Evolutionary conservation across 345 rosid genomes (phyloP).

Genomic region (Toxicodendron radicans): DNA sequence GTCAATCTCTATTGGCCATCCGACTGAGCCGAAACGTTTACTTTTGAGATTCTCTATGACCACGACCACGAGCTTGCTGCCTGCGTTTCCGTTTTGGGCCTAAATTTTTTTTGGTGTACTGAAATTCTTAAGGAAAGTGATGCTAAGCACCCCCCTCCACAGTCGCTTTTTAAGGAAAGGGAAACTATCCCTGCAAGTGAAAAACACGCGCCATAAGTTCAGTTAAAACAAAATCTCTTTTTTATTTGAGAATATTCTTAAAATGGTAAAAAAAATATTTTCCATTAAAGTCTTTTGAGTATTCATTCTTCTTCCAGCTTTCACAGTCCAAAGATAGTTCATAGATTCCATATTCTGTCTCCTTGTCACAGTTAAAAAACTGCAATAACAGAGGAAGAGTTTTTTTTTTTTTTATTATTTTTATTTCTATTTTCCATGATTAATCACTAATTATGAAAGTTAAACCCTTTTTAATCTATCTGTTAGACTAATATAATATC

Average conservation of each 20-base stretch:
- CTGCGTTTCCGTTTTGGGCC: neutral
- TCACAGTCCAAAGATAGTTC: conserved; percentile 7
- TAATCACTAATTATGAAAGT: too few relatives aligned
- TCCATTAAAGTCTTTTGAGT: conserved; percentile 13
- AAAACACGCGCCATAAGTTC: too few relatives aligned
- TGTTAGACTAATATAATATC: conserved; percentile 7
- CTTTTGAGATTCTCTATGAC: too few relatives aligned
- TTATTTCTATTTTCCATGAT: neutral
- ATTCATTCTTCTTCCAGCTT: conserved; percentile 31
- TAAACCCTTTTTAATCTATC: neutral
- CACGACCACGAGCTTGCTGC: neutral
- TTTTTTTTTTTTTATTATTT: conserved; percentile 10
- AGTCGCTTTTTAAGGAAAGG: too few relatives aligned
- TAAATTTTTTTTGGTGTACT: neutral
- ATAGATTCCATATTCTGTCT: conserved; percentile 36
- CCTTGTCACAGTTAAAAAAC: conserved; percentile 10
- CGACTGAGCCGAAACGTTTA: too few relatives aligned
- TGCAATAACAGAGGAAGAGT: neutral
- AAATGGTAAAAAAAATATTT: conserved; percentile 27
- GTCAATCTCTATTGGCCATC: neutral
- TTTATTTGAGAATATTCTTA: too few relatives aligned
- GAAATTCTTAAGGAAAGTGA: neutral
- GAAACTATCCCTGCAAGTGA: too few relatives aligned
- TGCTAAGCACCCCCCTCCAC: too few relatives aligned
- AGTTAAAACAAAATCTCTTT: too few relatives aligned